Base-by-base conservation (phyloP, 2,329 filamentous ascomycete species). In the Byssoonygena ceratinophila region DNA sequence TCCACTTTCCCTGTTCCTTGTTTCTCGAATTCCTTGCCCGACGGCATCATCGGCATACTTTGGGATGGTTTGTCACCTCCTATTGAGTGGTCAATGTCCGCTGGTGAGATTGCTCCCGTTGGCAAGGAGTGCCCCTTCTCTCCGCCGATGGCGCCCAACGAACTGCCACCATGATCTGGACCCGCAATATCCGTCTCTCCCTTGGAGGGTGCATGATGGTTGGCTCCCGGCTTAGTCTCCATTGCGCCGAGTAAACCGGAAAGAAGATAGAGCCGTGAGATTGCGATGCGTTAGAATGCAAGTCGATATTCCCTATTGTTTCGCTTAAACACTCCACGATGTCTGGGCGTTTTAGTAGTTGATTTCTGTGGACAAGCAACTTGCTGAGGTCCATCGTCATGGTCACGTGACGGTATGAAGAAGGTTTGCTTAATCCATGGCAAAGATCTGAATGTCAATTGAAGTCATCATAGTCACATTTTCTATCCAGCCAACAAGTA, bases 401-500 rank as follows among this genome's bases (percentile, higher is more conserved):
- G 2, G 14, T 41, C 36, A 50, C 34, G 46, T 50, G 46, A 41
- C n/a, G 12, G 22, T 23, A 9, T 12, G 3, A 11, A 1, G 1
- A n/a, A n/a, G n/a, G n/a, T n/a, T n/a, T n/a, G n/a, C 27, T 31
- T 31, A 31, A 31, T 5, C 5, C 27, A 5, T 31, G 27, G n/a
- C n/a, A n/a, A n/a, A n/a, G 12, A 34, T 34, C 32, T n/a, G 14
- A 34, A 16, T 2, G 27, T 51, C 37, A 44, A 22, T 34, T 37
- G 34, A 53, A 53, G 32, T 31, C 41, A 37, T 39, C 7, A 55
- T 53, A 57, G 51, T 32, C 40, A 49, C 44, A 47, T 41, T 47
- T 54, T 55, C 55, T 57, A 57, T 54, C 47, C 50, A 45, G 43
- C 50, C 50, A 53, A 34, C 27, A 48, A n/a, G 54, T 53, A 53